Evolutionary conservation across 352 stramenopile species (phyloP), one percentile per base, ranked within the genome.

Genomic region (Phytophthora pseudosyringae): DNA sequence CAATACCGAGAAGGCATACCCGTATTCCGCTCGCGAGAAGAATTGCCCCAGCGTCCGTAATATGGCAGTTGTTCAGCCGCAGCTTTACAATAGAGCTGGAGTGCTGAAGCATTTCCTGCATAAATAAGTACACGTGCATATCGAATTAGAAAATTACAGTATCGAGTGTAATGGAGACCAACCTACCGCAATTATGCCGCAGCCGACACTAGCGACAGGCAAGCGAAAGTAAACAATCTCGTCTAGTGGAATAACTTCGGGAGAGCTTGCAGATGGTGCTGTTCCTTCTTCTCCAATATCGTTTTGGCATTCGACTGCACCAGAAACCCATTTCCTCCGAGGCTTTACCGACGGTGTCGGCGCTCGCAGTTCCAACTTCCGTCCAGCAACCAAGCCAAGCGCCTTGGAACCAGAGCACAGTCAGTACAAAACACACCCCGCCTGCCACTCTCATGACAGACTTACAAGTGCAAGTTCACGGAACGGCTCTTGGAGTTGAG

Each of bases 31-130:
- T 81, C 5, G 74, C 64, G n/a, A 86, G 69, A 15, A 83, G 33
- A 36, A 83, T 74, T 10, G 56, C 74, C n/a, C 76, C 76, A 10
- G 71, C 76, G 18, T 81, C 70, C 1, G 76, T 59, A 31, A 86
- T 69, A 29, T 81, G 68, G n/a, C 76, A 86, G 44, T 70, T 69
- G 31, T 75, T 71, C 25, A 86, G 61, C 9, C 63, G 67, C 31
- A 85, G 25, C 21, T 61, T 65, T 2, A 79, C 26, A 18, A 77
- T 35, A 7, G 35, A 47, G 15, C 29, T 43, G 2, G 59, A 50
- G 5, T 29, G 21, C 16, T 56, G 55, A 3, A 81, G 50, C 32
- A 75, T 29, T 12, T 52, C 32, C 73, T 85, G 31, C 10, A 57
- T 12, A 40, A 43, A n/a, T 1, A 21, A 21, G 21, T 21, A 21